Evolutionary conservation across 106 monocot species (phyloP).

Genomic region (Allium cepa): DNA sequence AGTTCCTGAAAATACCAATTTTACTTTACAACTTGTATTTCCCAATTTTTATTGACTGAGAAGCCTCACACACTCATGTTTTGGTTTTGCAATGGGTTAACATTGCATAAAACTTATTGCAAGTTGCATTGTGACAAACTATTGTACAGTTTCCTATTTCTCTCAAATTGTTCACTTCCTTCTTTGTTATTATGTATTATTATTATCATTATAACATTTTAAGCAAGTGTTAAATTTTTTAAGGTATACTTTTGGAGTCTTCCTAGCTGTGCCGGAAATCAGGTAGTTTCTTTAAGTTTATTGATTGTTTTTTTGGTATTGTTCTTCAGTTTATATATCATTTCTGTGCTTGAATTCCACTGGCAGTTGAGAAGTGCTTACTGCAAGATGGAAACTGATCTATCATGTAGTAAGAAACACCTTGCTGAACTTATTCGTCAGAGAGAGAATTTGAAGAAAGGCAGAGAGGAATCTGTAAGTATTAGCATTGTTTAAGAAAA

Average conservation of each 20-base stretch:
- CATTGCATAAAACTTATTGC: too few species aligned
- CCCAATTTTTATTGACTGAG: neutral
- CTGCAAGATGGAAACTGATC: conserved; percentile 72
- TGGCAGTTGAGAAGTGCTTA: conserved; percentile 63
- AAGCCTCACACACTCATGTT: neutral
- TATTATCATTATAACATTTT: too few species aligned
- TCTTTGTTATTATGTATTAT: too few species aligned
- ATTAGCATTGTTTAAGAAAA: neutral
- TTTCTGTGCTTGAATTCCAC: conserved; percentile 1
- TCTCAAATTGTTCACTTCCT: too few species aligned
- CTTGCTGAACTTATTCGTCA: conserved; percentile 61
- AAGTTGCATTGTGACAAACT: too few species aligned
- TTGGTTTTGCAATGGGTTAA: too few species aligned
- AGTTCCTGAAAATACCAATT: neutral
- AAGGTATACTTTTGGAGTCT: conserved; percentile 89
- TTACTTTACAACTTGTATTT: too few species aligned
- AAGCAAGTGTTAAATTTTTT: neutral
- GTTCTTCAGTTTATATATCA: neutral
- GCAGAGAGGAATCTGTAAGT: conserved; percentile 91
- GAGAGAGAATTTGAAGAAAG: conserved; percentile 76
- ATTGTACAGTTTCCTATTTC: too few species aligned
- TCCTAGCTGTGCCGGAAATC: conserved; percentile 82
- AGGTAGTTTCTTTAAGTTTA: conserved; percentile 18
- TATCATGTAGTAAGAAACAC: conserved; percentile 43
- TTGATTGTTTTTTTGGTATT: conserved; percentile 4